phyloP scores from a whole-genome alignment of 305 asterid genomes.

The Vinca major region DNA sequence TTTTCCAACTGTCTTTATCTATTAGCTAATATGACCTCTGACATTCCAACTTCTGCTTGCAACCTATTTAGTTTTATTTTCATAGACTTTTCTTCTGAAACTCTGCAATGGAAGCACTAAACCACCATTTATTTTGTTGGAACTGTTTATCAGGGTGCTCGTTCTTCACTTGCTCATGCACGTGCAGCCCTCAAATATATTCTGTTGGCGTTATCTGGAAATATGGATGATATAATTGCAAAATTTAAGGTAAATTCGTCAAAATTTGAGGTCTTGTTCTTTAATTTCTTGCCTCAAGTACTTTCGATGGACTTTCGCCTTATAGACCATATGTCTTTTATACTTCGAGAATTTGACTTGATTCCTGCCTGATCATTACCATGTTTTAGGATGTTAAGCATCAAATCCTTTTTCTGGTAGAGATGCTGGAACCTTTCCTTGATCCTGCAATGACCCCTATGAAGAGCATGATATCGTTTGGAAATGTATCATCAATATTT shows the following conservation, averaged over 20 bases:
- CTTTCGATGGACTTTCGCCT: not conserved
- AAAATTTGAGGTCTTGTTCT: not conserved
- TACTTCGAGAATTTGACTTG: constrained; percentile 13
- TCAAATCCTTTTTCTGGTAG: constrained; percentile 76
- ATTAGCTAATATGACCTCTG: not conserved
- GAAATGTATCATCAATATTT: constrained; percentile 57
- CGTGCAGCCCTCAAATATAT: constrained; percentile 90
- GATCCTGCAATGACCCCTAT: constrained; percentile 82
- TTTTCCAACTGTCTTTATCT: not conserved
- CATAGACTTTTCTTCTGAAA: not conserved
- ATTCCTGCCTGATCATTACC: constrained; percentile 19
- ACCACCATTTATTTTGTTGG: not conserved
- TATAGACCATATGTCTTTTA: not conserved
- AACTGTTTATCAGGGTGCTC: constrained; percentile 52
- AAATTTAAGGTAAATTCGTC: constrained; percentile 60
- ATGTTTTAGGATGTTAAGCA: constrained; percentile 73
- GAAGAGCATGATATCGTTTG: constrained; percentile 81
- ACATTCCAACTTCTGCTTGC: not conserved
- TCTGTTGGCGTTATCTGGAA: constrained; percentile 83
- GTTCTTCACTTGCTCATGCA: constrained; percentile 56
- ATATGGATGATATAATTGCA: constrained; percentile 80
- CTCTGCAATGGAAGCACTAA: not conserved
- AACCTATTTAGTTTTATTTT: not conserved
- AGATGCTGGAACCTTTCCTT: constrained; percentile 90
- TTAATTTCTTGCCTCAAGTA: not conserved